Base-by-base conservation (phyloP, 2,329 filamentous ascomycete species). In the Cytospora chrysosperma region DNA sequence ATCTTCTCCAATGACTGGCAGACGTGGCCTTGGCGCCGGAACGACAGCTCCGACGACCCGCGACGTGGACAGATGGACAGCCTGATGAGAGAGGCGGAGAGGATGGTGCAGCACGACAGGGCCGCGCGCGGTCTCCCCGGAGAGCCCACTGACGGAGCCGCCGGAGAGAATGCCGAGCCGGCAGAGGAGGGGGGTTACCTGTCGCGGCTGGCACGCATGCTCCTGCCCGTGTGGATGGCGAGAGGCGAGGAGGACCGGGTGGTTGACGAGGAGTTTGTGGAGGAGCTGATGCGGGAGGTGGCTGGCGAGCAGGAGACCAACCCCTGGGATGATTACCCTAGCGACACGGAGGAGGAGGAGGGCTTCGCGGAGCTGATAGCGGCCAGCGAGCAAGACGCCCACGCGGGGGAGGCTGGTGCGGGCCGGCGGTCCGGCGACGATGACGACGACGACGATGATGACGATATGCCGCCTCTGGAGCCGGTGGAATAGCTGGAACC, bases 1-100 rank as follows among this genome's bases (percentile, higher is more conserved):
- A 73, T 82, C 12, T 85, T 85, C 67, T 80, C 79, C 0, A 72
- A 76, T 64, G 69, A 75, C 12, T 74, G 74, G 30, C 78, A 81
- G 63, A 70, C 69, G 59, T 70, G 77, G 47, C 81, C 81, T 0
- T 85, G 81, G 81, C 37, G 49, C 27, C 54, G 37, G 10, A 26
- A 7, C 8, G 47, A 50, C n/a, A 28, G 34, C 26, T 32, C 30
- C 17, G 59, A 58, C n/a, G 26, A 56, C 10, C 27, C 50, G 28
- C 54, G 51, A 17, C n/a, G 53, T 12, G 51, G 40, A 17, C 40
- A 61, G 26, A 51, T 65, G 9, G 55, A 65, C 19, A 49, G 30
- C 40, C 19, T 56, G 40, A 15, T 62, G 40, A 28, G 34, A 9
- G 40, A 57, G 30, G 59, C 55, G 21, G 55, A 49, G 55, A 37